Base-by-base conservation (phyloP, 1,284 basidiomycete genomes). In the Bondarzewia mesenterica region DNA sequence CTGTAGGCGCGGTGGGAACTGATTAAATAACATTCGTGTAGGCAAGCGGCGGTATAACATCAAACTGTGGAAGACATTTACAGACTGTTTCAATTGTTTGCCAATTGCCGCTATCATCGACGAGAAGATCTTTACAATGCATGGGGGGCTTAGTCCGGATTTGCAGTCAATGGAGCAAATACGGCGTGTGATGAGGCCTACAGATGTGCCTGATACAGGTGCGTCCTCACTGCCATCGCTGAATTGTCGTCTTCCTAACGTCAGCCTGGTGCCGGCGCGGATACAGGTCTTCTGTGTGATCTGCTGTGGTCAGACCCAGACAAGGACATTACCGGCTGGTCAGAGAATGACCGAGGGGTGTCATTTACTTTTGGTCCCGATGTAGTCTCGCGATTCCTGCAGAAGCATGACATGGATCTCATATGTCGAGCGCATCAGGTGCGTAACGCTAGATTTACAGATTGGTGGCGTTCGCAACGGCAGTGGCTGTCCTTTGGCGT, bases 121-220 rank as follows among this genome's bases (percentile, higher is more conserved):
- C 70, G 92, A 95, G 68, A 94, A 95, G 74, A 95, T 95, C 64
- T 94, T 95, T 67, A 94, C 91, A 45, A 90, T 90, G 89, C 91
- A 95, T 60, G 89, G 89, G 44, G 87, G 88, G 42, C 77, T 97
- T 59, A 94, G 90, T 68, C 95, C 96, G 45, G 94, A 98, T 71
- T 75, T 99, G 55, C 94, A 98, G 76, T 93, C 89, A 63, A 99
- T 99, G 95, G 95, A 99, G 71, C 94, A 99, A 76, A 99, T 99
- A 75, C 80, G 96, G 67, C 82, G 95, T 65, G 94, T 99, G 45
- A 98, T 98, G 95, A 78, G 95, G 72, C 96, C 95, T 36, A 99
- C 95, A 51, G 95, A 99, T 69, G 95, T 99, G 48, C 95, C 96
- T 55, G 95, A 99, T 71, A 97, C 93, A 55, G 94, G 93, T 90